Conservation (phyloP, 768 basidiomycete species). For the Mrakia hoshinonis region DNA sequence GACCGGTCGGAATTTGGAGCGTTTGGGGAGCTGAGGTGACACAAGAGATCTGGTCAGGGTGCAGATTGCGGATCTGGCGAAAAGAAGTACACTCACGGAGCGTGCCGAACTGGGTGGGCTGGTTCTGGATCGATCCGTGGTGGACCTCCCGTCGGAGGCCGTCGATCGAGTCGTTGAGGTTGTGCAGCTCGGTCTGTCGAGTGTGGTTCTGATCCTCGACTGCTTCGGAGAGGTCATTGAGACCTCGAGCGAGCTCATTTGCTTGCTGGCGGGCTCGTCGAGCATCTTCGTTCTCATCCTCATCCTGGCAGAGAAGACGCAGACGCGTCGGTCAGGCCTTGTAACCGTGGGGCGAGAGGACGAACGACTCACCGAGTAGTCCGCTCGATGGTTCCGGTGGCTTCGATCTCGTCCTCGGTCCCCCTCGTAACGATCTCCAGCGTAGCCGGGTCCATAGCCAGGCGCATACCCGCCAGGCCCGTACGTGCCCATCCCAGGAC, state of each 20-base stretch:
- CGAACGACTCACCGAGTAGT: constrained; percentile 4
- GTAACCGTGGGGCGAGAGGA: not conserved
- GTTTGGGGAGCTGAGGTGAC: not conserved
- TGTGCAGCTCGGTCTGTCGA: constrained; percentile 6
- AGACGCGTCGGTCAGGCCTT: not conserved
- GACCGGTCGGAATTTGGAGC: not conserved
- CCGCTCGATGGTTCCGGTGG: not conserved
- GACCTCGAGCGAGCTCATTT: not conserved
- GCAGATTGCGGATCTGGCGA: not conserved
- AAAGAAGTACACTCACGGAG: not conserved
- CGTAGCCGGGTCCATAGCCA: not conserved
- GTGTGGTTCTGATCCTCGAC: constrained; percentile 1
- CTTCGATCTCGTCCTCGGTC: not conserved
- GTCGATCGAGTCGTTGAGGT: constrained; percentile 15
- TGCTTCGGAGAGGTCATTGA: not conserved
- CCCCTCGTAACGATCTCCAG: constrained; percentile 9
- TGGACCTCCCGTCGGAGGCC: not conserved
- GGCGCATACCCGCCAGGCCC: not conserved
- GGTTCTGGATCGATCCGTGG: not conserved
- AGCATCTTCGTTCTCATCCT: not conserved
- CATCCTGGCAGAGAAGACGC: not conserved
- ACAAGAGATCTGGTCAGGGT: not conserved
- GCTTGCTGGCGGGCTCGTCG: not conserved
- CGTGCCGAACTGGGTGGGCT: not conserved
- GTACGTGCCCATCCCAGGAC: not conserved